A percentile compares a stretch with the other conserved stretches of the same genome.
Conservation (phyloP, 148 eudicot species). For the Chenopodium berlandieri region DNA sequence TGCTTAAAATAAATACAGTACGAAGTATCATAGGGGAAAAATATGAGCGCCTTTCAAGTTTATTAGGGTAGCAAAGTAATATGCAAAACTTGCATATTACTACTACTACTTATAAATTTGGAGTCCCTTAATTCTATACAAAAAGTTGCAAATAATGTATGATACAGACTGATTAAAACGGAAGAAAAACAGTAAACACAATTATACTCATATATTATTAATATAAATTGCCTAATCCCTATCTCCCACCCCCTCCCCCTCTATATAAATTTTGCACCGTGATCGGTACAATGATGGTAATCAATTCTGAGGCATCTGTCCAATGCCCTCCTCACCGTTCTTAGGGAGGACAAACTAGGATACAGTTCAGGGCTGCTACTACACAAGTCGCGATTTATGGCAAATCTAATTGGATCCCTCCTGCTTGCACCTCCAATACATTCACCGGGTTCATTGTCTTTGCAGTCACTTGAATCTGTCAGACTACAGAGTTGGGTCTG, state of each 20-base stretch:
- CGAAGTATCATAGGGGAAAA: too few relatives aligned
- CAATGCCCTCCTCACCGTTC: neutral
- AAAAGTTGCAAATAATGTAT: neutral
- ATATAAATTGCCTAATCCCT: neutral
- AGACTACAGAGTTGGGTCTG: conserved; percentile 42
- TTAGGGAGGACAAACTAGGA: conserved; percentile 9
- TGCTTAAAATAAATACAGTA: neutral
- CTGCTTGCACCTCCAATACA: neutral
- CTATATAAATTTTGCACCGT: neutral
- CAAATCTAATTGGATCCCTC: neutral
- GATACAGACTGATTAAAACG: neutral
- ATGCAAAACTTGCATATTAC: too few relatives aligned
- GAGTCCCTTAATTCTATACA: neutral
- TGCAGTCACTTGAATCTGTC: neutral
- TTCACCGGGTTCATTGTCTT: neutral
- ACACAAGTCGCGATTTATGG: neutral
- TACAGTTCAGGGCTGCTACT: neutral
- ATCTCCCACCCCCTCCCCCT: neutral
- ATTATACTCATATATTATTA: neutral
- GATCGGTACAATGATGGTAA: neutral
- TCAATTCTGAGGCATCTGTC: neutral
- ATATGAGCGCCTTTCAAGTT: too few relatives aligned
- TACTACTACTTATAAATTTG: neutral
- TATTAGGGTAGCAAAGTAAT: too few relatives aligned
- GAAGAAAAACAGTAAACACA: neutral